A percentile compares a stretch with the other conserved stretches of the same genome.
phyloP scores from a whole-genome alignment of 352 stramenopile species.

The Aphanomyces euteiches region DNA sequence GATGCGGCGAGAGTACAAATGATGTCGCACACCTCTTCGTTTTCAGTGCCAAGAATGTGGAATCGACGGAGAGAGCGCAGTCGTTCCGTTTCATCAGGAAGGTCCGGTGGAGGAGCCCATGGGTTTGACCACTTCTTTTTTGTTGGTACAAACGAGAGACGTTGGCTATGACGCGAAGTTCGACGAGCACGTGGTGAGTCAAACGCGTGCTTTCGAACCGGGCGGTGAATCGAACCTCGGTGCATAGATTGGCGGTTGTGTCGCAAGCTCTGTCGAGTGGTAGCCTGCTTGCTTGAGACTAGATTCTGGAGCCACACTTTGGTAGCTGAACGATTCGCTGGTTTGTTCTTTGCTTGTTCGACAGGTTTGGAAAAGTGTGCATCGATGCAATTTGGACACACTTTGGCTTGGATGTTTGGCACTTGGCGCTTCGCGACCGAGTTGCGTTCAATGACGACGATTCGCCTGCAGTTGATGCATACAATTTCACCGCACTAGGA shows the following conservation, averaged over 20 bases:
- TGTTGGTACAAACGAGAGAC: not conserved
- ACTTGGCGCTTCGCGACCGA: not conserved
- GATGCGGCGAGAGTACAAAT: constrained; percentile 8
- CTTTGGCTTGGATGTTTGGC: constrained; percentile 3
- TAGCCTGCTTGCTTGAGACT: not conserved
- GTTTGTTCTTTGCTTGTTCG: not conserved
- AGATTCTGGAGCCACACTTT: constrained; percentile 15
- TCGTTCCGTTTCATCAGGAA: constrained; percentile 8
- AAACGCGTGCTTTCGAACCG: constrained; percentile 8
- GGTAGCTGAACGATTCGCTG: not conserved
- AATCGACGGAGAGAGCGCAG: constrained; percentile 11
- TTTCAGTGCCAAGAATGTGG: constrained; percentile 22
- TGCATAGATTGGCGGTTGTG: not conserved
- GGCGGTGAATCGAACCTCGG: constrained; percentile 1
- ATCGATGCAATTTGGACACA: constrained; percentile 10
- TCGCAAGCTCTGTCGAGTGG: not conserved
- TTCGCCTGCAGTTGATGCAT: constrained; percentile 2
- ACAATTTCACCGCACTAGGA: constrained; percentile 24
- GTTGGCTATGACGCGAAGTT: constrained; percentile 16
- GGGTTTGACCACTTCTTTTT: constrained; percentile 10
- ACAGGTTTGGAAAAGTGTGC: constrained; percentile 13
- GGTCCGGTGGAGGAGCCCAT: not conserved
- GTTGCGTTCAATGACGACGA: constrained; percentile 15
- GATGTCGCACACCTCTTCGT: constrained; percentile 25
- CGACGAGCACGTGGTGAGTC: constrained; percentile 6